Conservation (phyloP, 805 yeast genomes). For the Spathaspora sp. region DNA sequence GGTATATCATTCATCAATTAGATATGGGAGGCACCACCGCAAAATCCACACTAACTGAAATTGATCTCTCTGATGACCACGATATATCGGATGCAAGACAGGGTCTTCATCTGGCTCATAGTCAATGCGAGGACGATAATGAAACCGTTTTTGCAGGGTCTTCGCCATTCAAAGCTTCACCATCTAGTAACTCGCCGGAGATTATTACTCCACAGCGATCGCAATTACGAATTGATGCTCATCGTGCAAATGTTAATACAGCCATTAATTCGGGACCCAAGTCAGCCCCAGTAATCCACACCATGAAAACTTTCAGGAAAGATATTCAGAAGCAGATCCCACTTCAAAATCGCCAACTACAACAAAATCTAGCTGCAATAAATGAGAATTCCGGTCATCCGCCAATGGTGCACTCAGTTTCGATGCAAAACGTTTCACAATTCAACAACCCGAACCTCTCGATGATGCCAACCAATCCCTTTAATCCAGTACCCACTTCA, state of each 20-base stretch:
- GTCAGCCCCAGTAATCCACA: constrained; percentile 28
- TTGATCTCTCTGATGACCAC: neutral
- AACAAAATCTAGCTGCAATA: constrained; percentile 1
- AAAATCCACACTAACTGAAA: constrained; percentile 1
- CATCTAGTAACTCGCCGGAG: constrained; percentile 14
- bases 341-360: constrained; percentile 4
- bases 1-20: constrained; percentile 24
- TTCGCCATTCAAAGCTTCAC: constrained; percentile 27
- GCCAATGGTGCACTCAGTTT: constrained; percentile 7
- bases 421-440: constrained; percentile 1
- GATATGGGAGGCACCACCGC: constrained; percentile 6
- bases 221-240: constrained; percentile 6
- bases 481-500: neutral
- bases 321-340: neutral
- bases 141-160: constrained; percentile 40
- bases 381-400: constrained; percentile 2
- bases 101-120: neutral
- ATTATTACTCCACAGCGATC: constrained; percentile 11
- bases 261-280: constrained; percentile 20
- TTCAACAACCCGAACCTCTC: neutral
- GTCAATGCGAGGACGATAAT: constrained; percentile 24
- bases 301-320: constrained; percentile 20
- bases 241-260: constrained; percentile 4
- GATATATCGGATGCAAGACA: neutral
- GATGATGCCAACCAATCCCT: neutral